Evolutionary conservation across 2,329 filamentous ascomycete species (phyloP).

Genomic region (Hawksworthiomyces lignivorus): DNA sequence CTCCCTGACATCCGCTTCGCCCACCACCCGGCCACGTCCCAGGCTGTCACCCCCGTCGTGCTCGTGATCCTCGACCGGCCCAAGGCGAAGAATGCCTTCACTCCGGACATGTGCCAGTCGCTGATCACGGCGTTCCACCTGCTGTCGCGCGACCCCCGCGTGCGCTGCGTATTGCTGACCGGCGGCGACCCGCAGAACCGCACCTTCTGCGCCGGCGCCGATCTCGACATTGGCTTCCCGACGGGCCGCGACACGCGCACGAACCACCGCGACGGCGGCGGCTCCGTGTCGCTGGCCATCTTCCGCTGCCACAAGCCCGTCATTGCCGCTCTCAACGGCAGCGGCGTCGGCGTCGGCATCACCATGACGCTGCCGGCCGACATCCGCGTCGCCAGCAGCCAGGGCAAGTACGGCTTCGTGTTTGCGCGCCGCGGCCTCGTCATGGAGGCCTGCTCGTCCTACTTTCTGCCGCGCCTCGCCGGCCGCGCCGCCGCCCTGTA

Average conservation of each 20-base stretch:
- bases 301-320: slow-evolving; percentile 51
- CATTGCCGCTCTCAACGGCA: slow-evolving; percentile 51
- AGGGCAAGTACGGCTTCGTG: slow-evolving; percentile 65
- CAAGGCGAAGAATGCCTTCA: slow-evolving; percentile 62
- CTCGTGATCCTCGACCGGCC: slow-evolving; percentile 59
- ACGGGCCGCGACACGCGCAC: slow-evolving; percentile 16
- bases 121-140: slow-evolving; percentile 46
- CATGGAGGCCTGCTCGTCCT: slow-evolving; percentile 65
- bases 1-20: slow-evolving; percentile 39
- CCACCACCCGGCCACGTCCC: slow-evolving; percentile 42
- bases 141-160: slow-evolving; percentile 45
- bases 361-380: slow-evolving; percentile 53
- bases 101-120: slow-evolving; percentile 53
- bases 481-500: slow-evolving; percentile 57
- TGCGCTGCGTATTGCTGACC: slow-evolving; percentile 47
- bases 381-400: slow-evolving; percentile 43
- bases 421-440: slow-evolving; percentile 63
- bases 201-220: slow-evolving; percentile 53
- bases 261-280: slow-evolving; percentile 42
- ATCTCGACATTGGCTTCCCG: slow-evolving; percentile 31
- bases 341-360: slow-evolving; percentile 53
- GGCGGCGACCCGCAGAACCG: slow-evolving; percentile 39
- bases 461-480: slow-evolving; percentile 63
- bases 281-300: slow-evolving; percentile 46
- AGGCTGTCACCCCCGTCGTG: slow-evolving; percentile 52